These are phyloP conservation scores for Beauveria sp. DNA, from an alignment of 2,329 filamentous ascomycete genomes.

Conservation along the genomic window DNA sequence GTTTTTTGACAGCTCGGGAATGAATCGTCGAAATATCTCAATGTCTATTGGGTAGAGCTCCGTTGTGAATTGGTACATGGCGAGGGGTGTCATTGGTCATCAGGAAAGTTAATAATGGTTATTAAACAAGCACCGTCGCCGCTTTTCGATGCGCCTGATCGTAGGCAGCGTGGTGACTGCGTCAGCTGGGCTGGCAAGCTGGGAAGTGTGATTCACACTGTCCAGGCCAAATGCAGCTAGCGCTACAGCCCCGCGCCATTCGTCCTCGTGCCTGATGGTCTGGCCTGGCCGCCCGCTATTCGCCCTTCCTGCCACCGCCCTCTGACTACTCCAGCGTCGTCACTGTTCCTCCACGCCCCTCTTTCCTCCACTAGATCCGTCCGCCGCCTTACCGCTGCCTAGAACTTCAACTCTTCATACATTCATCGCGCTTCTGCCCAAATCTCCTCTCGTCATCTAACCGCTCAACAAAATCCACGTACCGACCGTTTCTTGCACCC, in stretches of 20 bases:
- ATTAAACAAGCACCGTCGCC: background rate
- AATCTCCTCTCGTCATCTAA: conserved; percentile 1
- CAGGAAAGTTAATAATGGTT: background rate
- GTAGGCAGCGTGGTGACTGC: background rate
- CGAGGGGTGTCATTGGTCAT: too few species aligned
- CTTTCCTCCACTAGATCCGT: conserved; percentile 20
- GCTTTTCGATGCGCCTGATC: conserved; percentile 4
- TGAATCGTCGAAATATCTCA: background rate
- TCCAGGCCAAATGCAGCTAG: conserved; percentile 14
- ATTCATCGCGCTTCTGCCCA: background rate
- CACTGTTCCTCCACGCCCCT: conserved; percentile 16
- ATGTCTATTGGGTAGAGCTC: background rate
- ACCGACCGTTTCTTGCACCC: conserved; percentile 4
- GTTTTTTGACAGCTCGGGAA: background rate
- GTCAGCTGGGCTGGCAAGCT: conserved; percentile 5
- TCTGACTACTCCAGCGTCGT: conserved; percentile 15
- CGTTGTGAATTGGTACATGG: too few species aligned
- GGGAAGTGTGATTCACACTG: conserved; percentile 5
- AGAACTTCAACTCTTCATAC: conserved; percentile 12
- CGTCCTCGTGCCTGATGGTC: conserved; percentile 10
- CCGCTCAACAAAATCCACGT: background rate
- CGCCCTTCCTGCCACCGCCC: conserved; percentile 14
- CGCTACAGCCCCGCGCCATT: conserved; percentile 16
- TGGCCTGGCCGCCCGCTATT: background rate
- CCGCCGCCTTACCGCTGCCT: conserved; percentile 18